A percentile compares a stretch with the other conserved stretches of the same genome.
These are phyloP conservation scores for Candida ficus DNA, from an alignment of 805 yeast species.

Conservation along the genomic window DNA sequence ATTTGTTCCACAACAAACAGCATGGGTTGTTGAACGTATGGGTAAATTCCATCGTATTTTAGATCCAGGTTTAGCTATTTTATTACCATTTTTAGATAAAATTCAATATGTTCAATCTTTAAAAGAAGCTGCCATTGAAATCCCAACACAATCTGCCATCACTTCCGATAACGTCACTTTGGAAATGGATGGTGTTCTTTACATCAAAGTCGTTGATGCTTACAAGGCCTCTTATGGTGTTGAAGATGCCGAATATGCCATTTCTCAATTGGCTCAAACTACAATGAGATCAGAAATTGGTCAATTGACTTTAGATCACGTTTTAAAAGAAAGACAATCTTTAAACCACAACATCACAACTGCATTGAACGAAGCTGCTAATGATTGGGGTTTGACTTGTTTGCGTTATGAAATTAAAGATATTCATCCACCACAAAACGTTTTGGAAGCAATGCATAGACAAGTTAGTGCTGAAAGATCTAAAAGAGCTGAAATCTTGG, in stretches of 20 bases:
- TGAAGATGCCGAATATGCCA: slow-evolving; percentile 82
- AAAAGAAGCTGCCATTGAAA: slow-evolving; percentile 81
- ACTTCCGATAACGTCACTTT: slow-evolving; percentile 82
- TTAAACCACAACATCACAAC: slow-evolving; percentile 68
- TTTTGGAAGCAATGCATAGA: slow-evolving; percentile 86
- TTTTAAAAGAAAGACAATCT: slow-evolving; percentile 68
- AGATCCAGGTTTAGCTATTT: slow-evolving; percentile 71
- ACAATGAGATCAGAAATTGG: slow-evolving; percentile 91
- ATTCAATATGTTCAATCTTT: slow-evolving; percentile 78
- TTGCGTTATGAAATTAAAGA: slow-evolving; percentile 83
- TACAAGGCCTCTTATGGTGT: slow-evolving; percentile 86
- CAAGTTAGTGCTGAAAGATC: slow-evolving; percentile 86
- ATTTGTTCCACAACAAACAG: slow-evolving; percentile 87
- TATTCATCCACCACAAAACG: slow-evolving; percentile 82
- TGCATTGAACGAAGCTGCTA: slow-evolving; percentile 81
- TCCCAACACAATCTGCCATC: slow-evolving; percentile 79
- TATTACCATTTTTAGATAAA: slow-evolving; percentile 68
- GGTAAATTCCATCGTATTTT: slow-evolving; percentile 69
- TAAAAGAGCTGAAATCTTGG: slow-evolving; percentile 82
- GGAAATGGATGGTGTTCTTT: slow-evolving; percentile 80
- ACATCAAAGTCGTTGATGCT: slow-evolving; percentile 72
- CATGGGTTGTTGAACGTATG: slow-evolving; percentile 90
- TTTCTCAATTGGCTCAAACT: slow-evolving; percentile 82
- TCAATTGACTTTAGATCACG: slow-evolving; percentile 72
- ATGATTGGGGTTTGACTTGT: slow-evolving; percentile 82